A percentile compares a stretch with the other conserved stretches of the same genome.
phyloP scores from a whole-genome alignment of 2,329 filamentous ascomycete genomes.

The Fusarium caatingaense region DNA sequence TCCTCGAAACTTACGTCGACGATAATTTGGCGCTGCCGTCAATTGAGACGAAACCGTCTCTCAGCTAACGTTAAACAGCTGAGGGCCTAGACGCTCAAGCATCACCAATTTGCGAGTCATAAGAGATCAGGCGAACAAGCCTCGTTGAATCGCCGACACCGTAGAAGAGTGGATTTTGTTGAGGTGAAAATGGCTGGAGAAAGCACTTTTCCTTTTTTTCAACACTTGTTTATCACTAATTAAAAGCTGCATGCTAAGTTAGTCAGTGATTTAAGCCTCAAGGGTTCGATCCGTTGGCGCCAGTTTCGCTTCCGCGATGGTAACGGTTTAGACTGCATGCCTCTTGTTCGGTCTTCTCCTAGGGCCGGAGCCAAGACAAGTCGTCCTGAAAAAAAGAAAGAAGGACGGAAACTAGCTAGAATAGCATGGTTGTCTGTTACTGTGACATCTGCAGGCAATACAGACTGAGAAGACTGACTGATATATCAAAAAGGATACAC shows the following conservation, averaged over 20 bases:
- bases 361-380: not conserved
- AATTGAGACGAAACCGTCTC: not conserved
- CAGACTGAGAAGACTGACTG: not conserved
- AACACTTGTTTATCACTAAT: conserved; percentile 1
- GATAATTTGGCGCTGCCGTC: not conserved
- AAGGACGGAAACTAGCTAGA: not conserved
- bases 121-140: not conserved
- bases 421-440: not conserved
- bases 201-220: not conserved
- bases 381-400: not conserved
- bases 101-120: conserved; percentile 13
- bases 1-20: not conserved
- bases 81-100: not conserved
- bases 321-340: not conserved
- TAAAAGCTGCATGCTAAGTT: not conserved
- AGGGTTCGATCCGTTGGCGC: not conserved
- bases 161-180: not conserved
- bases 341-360: not conserved
- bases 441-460: not conserved
- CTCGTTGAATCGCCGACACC: conserved; percentile 5
- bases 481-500: not conserved
- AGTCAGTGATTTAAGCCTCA: conserved; percentile 6
- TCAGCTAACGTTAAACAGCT: not conserved
- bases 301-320: not conserved
- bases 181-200: not conserved